Conservation (phyloP, 768 basidiomycete genomes). For the Podaxis sp. region DNA sequence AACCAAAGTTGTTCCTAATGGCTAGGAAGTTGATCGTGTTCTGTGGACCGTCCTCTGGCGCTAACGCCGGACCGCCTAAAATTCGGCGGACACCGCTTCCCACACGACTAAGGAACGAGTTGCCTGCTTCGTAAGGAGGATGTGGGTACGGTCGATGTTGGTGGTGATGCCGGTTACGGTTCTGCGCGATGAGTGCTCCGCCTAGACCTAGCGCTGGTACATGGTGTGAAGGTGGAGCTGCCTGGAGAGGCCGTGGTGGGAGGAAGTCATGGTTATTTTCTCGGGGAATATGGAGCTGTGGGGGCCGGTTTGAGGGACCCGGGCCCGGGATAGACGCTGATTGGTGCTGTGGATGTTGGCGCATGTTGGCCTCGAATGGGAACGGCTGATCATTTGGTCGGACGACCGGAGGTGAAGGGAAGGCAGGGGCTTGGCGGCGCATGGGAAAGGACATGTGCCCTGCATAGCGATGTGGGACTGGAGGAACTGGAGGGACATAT, state of each 20-base stretch:
- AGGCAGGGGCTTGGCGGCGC: conserved; percentile 30
- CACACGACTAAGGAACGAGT: conserved; percentile 11
- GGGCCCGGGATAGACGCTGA: conserved; percentile 23
- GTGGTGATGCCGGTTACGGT: conserved; percentile 22
- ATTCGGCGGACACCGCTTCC: conserved; percentile 15
- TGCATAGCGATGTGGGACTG: conserved; percentile 37
- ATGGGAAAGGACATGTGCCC: conserved; percentile 36
- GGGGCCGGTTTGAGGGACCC: conserved; percentile 21
- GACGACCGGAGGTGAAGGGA: conserved; percentile 39
- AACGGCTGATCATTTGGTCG: conserved; percentile 51
- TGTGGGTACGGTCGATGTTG: not conserved
- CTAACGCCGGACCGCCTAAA: conserved; percentile 11
- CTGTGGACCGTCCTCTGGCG: conserved; percentile 2
- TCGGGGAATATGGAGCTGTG: conserved; percentile 14
- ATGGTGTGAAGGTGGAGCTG: conserved; percentile 50
- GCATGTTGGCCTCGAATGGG: conserved; percentile 40
- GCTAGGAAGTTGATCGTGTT: conserved; percentile 6
- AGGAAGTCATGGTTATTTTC: conserved; percentile 18
- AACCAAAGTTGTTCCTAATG: conserved; percentile 8
- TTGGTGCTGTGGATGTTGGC: conserved; percentile 4
- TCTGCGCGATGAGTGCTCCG: conserved; percentile 53
- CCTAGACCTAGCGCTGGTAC: conserved; percentile 63
- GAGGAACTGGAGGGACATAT: conserved; percentile 57
- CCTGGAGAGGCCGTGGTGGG: conserved; percentile 21
- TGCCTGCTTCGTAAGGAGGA: not conserved